A percentile compares a stretch with the other conserved stretches of the same genome.
Evolutionary conservation across 768 basidiomycete species (phyloP).

Genomic region (Pleurotus platypus): DNA sequence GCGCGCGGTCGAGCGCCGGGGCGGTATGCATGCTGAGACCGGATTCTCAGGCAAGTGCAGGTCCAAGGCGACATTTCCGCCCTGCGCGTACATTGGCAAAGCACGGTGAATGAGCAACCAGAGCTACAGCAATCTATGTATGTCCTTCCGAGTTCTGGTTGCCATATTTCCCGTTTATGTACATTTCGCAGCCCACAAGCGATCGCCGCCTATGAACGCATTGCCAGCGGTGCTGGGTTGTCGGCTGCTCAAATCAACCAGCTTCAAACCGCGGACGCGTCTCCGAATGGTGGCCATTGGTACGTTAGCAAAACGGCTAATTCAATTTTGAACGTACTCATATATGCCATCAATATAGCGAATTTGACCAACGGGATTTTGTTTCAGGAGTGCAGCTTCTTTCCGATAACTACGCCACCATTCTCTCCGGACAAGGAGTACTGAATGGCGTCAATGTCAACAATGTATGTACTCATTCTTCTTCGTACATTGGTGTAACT

Average conservation of each 20-base stretch:
- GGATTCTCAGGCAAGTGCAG: conserved; percentile 16
- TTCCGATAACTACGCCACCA: conserved; percentile 18
- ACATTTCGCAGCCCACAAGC: conserved; percentile 15
- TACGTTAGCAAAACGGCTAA: neutral
- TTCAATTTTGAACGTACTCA: no score
- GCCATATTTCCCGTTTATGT: neutral
- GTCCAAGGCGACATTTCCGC: conserved; percentile 23
- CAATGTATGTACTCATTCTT: conserved; percentile 12
- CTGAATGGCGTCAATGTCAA: conserved; percentile 17
- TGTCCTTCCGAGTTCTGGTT: neutral
- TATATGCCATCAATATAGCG: conserved; percentile 10
- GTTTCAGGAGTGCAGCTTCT: conserved; percentile 24
- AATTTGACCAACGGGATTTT: conserved; percentile 22
- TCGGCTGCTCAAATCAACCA: conserved; percentile 13
- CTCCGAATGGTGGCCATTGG: conserved; percentile 22
- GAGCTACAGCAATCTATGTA: conserved; percentile 20
- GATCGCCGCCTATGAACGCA: conserved; percentile 18
- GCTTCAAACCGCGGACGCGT: conserved; percentile 22
- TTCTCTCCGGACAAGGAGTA: conserved; percentile 13
- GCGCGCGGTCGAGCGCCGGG: neutral
- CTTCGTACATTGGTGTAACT: neutral
- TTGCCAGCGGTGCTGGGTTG: conserved; percentile 16
- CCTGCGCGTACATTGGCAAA: conserved; percentile 22
- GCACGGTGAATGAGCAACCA: conserved; percentile 20
- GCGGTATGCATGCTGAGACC: neutral